phyloP scores from a whole-genome alignment of 306 rosid genomes.

The Fagus sylvatica region DNA sequence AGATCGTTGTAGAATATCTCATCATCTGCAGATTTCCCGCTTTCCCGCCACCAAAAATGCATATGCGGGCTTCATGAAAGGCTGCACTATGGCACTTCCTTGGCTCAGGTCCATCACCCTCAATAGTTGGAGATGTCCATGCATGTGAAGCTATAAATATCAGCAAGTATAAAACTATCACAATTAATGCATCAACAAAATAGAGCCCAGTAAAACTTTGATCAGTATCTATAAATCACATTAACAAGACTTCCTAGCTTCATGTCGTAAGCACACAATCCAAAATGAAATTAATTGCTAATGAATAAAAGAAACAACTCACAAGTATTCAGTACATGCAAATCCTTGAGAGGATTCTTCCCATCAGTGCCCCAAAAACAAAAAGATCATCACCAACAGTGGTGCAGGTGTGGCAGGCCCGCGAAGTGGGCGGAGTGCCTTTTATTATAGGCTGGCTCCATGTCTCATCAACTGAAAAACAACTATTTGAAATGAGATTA shows the following conservation, averaged over 20 bases:
- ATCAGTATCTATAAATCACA: not conserved
- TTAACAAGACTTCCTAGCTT: not conserved
- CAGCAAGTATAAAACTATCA: not conserved
- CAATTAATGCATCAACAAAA: not conserved
- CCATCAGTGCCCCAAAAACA: slow-evolving; percentile 98
- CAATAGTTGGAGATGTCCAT: slow-evolving; percentile 65
- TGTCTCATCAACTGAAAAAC: slow-evolving; percentile 64
- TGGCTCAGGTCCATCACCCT: slow-evolving; percentile 86
- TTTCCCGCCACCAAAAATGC: slow-evolving; percentile 94
- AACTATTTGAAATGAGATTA: slow-evolving; percentile 30
- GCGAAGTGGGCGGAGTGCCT: slow-evolving; percentile 71
- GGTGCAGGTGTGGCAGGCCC: slow-evolving; percentile 87
- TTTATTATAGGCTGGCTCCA: slow-evolving; percentile 80
- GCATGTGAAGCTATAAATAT: slow-evolving; percentile 59
- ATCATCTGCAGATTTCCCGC: slow-evolving; percentile 39
- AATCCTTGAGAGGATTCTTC: slow-evolving; percentile 71
- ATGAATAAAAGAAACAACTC: slow-evolving; percentile 34
- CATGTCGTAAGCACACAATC: not conserved
- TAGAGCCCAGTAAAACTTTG: slow-evolving; percentile 2
- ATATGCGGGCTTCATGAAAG: slow-evolving; percentile 54
- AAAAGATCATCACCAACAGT: slow-evolving; percentile 71
- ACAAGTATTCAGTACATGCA: slow-evolving; percentile 79
- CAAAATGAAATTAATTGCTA: slow-evolving; percentile 9
- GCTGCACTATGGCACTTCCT: slow-evolving; percentile 94
- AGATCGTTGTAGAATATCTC: slow-evolving; percentile 83